Conservation (phyloP, 140 eudicot genomes). For the Erigeron philadelphicus region DNA sequence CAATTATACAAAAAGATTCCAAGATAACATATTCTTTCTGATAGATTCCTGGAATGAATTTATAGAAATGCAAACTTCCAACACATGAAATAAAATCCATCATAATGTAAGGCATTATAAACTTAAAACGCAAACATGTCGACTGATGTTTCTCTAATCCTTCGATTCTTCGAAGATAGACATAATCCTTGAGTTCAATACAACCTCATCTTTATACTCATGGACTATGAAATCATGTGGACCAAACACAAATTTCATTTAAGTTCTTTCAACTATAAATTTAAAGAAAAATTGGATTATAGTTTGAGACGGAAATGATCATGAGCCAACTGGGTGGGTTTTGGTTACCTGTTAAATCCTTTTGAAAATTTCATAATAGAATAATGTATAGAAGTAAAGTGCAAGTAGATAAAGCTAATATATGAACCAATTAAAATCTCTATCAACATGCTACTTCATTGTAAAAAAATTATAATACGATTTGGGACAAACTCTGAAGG, state of each 20-base stretch:
- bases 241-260: neutral
- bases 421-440: too few species aligned
- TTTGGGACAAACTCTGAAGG: too few species aligned
- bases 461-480: too few species aligned
- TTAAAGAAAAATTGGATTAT: too few species aligned
- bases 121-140: neutral
- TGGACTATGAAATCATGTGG: neutral
- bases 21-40: neutral
- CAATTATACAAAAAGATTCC: neutral
- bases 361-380: too few species aligned
- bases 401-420: too few species aligned
- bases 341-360: too few species aligned
- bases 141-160: neutral
- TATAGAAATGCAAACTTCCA: neutral
- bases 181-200: neutral
- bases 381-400: too few species aligned
- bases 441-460: too few species aligned
- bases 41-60: neutral
- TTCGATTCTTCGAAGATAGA: neutral
- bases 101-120: neutral
- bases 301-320: too few species aligned
- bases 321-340: too few species aligned
- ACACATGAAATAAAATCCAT: neutral
- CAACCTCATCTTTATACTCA: neutral
- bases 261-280: neutral